These are phyloP conservation scores for Viola odorata DNA, from an alignment of 345 rosid species.

Conservation along the genomic window DNA sequence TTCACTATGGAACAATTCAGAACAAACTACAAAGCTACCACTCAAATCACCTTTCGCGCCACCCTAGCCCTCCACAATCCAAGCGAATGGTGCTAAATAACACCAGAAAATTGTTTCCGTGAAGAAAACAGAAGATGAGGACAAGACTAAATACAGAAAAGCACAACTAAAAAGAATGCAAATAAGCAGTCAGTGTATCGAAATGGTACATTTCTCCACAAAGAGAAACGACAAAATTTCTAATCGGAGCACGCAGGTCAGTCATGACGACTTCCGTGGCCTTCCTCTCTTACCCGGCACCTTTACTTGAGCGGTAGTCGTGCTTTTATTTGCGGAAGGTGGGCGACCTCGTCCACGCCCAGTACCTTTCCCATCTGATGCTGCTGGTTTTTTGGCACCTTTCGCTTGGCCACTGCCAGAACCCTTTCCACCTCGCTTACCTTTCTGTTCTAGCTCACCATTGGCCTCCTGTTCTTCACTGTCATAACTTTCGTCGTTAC, in stretches of 20 bases:
- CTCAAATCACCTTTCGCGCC: too few relatives aligned
- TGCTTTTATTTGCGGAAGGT: constrained; percentile 29
- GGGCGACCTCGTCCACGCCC: constrained; percentile 42
- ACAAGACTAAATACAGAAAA: too few relatives aligned
- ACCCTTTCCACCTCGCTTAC: constrained; percentile 39
- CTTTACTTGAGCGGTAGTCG: constrained; percentile 33
- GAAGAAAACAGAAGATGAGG: too few relatives aligned
- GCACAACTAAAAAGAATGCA: not conserved
- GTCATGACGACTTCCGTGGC: constrained; percentile 50
- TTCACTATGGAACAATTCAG: too few relatives aligned
- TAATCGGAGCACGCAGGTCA: not conserved
- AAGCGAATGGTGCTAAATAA: too few relatives aligned
- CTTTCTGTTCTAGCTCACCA: constrained; percentile 41
- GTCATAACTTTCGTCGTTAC: constrained; percentile 34
- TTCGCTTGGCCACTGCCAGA: constrained; percentile 43
- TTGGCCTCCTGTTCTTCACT: constrained; percentile 52
- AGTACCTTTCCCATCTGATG: constrained; percentile 31
- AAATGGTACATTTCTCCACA: constrained; percentile 19
- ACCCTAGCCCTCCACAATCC: too few relatives aligned
- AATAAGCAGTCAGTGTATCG: constrained; percentile 5
- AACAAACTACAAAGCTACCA: too few relatives aligned
- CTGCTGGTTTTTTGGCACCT: constrained; percentile 17
- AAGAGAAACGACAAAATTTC: constrained; percentile 25
- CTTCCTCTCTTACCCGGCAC: constrained; percentile 69
- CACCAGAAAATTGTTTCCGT: too few relatives aligned